These are phyloP conservation scores for Arthrocladium fulminans DNA, from an alignment of 2,329 filamentous ascomycete species.

Conservation along the genomic window DNA sequence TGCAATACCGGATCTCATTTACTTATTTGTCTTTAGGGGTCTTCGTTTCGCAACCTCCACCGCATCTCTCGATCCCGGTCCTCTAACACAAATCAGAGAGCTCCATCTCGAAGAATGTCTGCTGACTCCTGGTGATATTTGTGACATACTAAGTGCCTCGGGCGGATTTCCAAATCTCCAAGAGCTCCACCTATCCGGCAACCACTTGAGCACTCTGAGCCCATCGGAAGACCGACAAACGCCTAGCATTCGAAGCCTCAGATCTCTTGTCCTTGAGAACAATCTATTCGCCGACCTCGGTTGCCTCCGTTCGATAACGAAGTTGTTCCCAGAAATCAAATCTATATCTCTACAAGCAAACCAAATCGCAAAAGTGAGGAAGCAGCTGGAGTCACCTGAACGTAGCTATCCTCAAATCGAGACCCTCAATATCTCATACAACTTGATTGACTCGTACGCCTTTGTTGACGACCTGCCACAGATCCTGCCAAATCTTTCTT, in stretches of 20 bases:
- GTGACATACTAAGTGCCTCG: constrained; percentile 21
- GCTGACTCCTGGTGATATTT: constrained; percentile 57
- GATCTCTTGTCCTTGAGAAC: constrained; percentile 41
- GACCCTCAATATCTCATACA: constrained; percentile 67
- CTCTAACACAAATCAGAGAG: constrained; percentile 39
- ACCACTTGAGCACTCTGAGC: constrained; percentile 15
- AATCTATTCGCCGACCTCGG: constrained; percentile 33
- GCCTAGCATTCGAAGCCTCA: constrained; percentile 34
- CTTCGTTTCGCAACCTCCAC: constrained; percentile 14
- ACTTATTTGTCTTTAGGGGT: constrained; percentile 9
- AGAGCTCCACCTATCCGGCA: constrained; percentile 15
- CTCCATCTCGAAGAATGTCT: constrained; percentile 60
- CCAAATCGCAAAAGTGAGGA: constrained; percentile 42
- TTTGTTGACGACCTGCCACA: constrained; percentile 62
- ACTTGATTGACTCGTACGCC: constrained; percentile 58
- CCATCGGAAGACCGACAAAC: neutral
- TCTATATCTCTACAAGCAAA: constrained; percentile 64
- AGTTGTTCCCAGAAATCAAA: constrained; percentile 43
- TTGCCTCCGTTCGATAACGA: constrained; percentile 44
- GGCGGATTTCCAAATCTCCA: constrained; percentile 16
- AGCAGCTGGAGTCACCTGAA: constrained; percentile 36
- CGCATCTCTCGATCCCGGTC: constrained; percentile 36
- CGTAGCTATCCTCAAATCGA: constrained; percentile 40
- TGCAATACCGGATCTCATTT: neutral
- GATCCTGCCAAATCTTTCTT: constrained; percentile 63